Percentiles rank a stretch among this genome's conserved stretches.
phyloP scores from a whole-genome alignment of 2,329 filamentous ascomycete genomes.

The Dothideomycetidae sp. region DNA sequence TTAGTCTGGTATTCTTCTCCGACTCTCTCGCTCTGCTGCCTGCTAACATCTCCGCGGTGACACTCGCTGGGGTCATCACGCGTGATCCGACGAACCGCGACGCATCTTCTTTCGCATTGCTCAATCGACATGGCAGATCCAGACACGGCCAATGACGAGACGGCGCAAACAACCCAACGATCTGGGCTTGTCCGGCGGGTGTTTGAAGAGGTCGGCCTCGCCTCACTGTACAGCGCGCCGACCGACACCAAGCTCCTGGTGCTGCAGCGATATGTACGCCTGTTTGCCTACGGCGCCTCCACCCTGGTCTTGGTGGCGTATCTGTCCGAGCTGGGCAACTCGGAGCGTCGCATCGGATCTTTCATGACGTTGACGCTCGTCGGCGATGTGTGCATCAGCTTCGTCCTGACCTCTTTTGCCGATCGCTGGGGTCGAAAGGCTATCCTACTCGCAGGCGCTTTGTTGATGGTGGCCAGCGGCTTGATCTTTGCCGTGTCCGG shows the following conservation, averaged over 20 bases:
- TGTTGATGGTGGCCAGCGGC: constrained; percentile 19
- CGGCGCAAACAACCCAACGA: too few species aligned
- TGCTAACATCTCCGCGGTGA: too few species aligned
- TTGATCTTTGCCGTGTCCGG: constrained; percentile 17
- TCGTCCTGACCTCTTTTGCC: constrained; percentile 20
- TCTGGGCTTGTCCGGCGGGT: too few species aligned
- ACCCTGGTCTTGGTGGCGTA: constrained; percentile 22
- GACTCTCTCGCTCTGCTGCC: too few species aligned
- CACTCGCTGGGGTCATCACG: too few species aligned
- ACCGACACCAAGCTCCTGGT: constrained; percentile 9
- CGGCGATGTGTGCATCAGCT: constrained; percentile 20
- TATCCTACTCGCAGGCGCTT: constrained; percentile 18
- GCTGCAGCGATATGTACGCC: constrained; percentile 29
- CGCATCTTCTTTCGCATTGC: too few species aligned
- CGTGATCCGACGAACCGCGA: too few species aligned
- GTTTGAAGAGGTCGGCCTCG: constrained; percentile 9
- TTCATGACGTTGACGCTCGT: constrained; percentile 24
- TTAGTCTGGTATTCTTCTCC: too few species aligned
- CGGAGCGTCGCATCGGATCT: constrained; percentile 20
- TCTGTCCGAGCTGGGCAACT: constrained; percentile 17
- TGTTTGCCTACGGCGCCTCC: constrained; percentile 46
- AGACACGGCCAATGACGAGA: too few species aligned
- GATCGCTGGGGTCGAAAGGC: constrained; percentile 19
- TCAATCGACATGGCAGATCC: too few species aligned
- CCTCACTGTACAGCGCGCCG: constrained; percentile 1